Base-by-base conservation (phyloP, 768 basidiomycete species). In the Amanita polypyramis region DNA sequence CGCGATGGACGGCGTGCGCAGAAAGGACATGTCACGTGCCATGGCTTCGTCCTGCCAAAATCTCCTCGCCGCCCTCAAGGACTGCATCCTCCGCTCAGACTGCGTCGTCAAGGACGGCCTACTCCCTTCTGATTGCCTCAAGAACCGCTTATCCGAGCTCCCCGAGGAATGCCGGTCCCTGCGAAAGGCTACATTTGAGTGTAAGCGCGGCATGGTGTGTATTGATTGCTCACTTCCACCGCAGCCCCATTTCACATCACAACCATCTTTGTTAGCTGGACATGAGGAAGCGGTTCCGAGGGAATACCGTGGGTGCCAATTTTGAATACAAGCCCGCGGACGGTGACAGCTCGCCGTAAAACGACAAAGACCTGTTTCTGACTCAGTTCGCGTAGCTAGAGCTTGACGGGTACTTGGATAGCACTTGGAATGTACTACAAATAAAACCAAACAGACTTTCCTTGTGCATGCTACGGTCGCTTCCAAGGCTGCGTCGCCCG, bases 201-300 rank as follows among this genome's bases (percentile, higher is more conserved):
- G 92, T 68, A 95, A 95, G 64, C 74, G 89, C 50, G 87, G 83
- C 36, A 85, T 90, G 86, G 89, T 90, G 50, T 50, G 79, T 69
- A 19, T 35, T 27, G 12, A 10, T 35, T 39, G 7, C 7, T 39
- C 1, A 15, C 42, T 19, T 12, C 2, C 14, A 23, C 14, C 32
- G 30, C 17, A 17, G 11, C 20, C 9, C 4, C 17, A 15, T 35
- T 15, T 7, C 27, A 11, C 11, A 33, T n/a, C 25, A 44, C 27
- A 3, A 21, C 12, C 11, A 7, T 43, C 21, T 30, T 39, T 34
- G 37, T 42, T n/a, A 90, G 86, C 65, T 90, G 56, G 86, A 90
- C 58, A 90, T 90, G 86, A 73, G 87, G 47, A 88, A 85, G 64
- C 70, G 87, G 6, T 86, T 90, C 56, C 65, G 86, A 55, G 86